Percentiles rank a stretch among this genome's conserved stretches.
Evolutionary conservation across 495 filamentous ascomycete species (phyloP).

Genomic region (Stereocaulon alpinum): DNA sequence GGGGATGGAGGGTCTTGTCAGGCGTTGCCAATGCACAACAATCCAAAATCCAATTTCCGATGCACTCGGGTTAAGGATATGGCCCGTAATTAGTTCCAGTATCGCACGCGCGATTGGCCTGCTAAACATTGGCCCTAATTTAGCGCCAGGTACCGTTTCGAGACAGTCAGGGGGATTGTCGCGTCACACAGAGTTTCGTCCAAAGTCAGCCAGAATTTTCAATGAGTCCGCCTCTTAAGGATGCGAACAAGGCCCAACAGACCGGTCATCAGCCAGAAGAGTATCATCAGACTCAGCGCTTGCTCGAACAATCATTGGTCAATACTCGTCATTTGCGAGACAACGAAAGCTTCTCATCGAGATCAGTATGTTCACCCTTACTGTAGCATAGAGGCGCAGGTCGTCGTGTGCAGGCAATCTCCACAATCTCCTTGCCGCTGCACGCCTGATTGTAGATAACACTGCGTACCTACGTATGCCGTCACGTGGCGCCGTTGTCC

Average conservation of each 20-base stretch:
- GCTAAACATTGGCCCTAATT: background rate
- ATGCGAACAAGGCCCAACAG: too few species aligned
- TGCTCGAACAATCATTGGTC: too few species aligned
- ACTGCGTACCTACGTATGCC: background rate
- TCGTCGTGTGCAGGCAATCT: background rate
- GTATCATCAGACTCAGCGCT: too few species aligned
- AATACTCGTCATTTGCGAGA: too few species aligned
- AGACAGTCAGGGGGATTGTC: background rate
- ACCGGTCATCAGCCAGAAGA: too few species aligned
- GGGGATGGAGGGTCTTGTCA: background rate
- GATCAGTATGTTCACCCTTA: background rate
- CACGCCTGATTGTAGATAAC: background rate
- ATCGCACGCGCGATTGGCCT: background rate
- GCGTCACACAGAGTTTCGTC: background rate
- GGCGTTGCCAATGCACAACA: background rate
- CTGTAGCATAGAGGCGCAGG: background rate
- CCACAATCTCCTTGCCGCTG: background rate
- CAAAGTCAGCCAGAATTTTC: too few species aligned
- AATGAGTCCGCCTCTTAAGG: too few species aligned
- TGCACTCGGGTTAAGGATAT: too few species aligned
- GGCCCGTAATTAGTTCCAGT: too few species aligned
- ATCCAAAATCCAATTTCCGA: conserved; percentile 1
- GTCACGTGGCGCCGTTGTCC: background rate
- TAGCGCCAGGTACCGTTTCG: conserved; percentile 5
- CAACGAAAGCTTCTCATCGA: too few species aligned